phyloP scores from a whole-genome alignment of 2,329 filamentous ascomycete genomes.

The Dendryphion nanum region DNA sequence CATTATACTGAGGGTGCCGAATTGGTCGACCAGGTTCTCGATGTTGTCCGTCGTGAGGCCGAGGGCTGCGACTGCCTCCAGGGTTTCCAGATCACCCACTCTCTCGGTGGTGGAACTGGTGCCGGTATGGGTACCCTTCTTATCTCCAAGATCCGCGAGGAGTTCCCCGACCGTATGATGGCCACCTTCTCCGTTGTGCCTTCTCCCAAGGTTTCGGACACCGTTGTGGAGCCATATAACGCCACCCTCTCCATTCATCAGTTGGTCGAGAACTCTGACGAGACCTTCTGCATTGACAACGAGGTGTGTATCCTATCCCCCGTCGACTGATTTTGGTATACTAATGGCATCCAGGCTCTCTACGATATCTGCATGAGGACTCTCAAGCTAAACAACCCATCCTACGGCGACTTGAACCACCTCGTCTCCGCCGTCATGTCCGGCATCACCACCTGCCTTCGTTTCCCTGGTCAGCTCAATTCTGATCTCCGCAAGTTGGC shows the following conservation, averaged over 20 bases:
- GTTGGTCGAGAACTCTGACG: constrained; percentile 99
- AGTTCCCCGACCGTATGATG: constrained; percentile 99
- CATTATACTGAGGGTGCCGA: constrained; percentile 99
- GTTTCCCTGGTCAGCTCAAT: constrained; percentile 99
- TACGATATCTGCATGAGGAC: constrained; percentile 99
- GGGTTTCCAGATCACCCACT: constrained; percentile 99
- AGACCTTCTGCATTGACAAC: constrained; percentile 99
- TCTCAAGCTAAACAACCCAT: constrained; percentile 97
- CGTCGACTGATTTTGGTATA: constrained; percentile 3
- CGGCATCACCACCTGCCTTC: constrained; percentile 95
- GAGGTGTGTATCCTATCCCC: constrained; percentile 57
- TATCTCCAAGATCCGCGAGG: constrained; percentile 99
- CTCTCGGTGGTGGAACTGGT: constrained; percentile 99
- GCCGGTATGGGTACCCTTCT: constrained; percentile 99
- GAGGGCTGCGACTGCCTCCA: constrained; percentile 99
- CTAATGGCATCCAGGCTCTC: constrained; percentile 60
- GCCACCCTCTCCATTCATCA: constrained; percentile 98
- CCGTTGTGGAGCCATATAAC: constrained; percentile 99
- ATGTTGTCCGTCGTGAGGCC: constrained; percentile 97
- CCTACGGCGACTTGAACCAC: constrained; percentile 99
- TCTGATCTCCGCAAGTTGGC: constrained; percentile 99
- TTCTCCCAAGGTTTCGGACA: constrained; percentile 99
- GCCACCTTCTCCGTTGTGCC: constrained; percentile 98
- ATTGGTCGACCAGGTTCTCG: constrained; percentile 95
- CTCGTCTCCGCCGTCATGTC: constrained; percentile 99